Base-by-base conservation (phyloP, 768 basidiomycete species). In the Lactarius psammicola region DNA sequence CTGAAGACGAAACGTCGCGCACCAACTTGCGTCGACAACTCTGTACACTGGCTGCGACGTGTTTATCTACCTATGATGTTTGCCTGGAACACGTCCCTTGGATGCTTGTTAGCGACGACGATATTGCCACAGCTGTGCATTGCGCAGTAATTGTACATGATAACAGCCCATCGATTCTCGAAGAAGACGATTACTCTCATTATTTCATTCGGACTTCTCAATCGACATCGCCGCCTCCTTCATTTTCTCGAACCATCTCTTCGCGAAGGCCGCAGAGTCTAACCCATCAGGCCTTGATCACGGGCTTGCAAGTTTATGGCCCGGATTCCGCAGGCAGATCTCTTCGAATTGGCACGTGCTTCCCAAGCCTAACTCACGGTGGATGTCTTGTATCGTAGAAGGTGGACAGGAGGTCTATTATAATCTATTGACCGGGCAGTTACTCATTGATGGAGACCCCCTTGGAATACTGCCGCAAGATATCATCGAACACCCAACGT, bases 1-100 rank as follows among this genome's bases (percentile, higher is more conserved):
- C 46, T 2, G 30, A n/a, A 34, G 64, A 65, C 20, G 57, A 65
- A 13, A 51, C 10, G 18, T 13, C 28, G 17, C 30, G 44, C 18
- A 36, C 26, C 20, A 46, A n/a, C 15, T 54, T 49, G 11, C 23
- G 49, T 28, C 49, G 15, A 18, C 62, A 13, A 34, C 51, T 56
- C 11, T 63, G 62, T 26, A 34, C 53, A 23, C 17, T 66, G 6
- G 59, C 65, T 1, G 65, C 65, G 9, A 66, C 65, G 1, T 60
- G 59, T 18, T 46, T 60, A 7, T 40, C 54, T 10, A 59, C 62
- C 3, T 63, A 36, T 44, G 62, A 55, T n/a, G 53, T 56, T 42
- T 31, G 28, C 10, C 9, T 26, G 8, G 42, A 34, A 15, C 23
- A 62, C 31, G 23, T 56, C 15, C 40, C 38, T 5, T 23, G 15